These are phyloP conservation scores for Saccharomycopsis selenospora DNA, from an alignment of 805 yeast species.

Conservation along the genomic window DNA sequence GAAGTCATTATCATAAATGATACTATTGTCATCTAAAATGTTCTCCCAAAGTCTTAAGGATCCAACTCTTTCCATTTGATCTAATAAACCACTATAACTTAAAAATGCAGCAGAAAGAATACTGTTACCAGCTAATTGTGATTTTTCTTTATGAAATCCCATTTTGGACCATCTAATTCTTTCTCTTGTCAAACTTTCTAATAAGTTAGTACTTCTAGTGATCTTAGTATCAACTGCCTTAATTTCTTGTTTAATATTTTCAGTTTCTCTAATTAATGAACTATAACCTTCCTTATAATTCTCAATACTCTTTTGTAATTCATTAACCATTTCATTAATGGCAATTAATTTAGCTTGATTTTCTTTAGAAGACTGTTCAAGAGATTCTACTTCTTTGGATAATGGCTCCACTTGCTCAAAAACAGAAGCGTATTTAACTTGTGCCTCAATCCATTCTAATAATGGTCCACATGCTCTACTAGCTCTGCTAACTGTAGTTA, in stretches of 20 bases:
- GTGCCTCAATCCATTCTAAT: constrained; percentile 84
- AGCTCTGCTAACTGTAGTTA: constrained; percentile 74
- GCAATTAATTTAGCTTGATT: constrained; percentile 67
- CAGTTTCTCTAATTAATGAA: constrained; percentile 68
- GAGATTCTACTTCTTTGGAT: constrained; percentile 48
- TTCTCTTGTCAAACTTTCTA: constrained; percentile 61
- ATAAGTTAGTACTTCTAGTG: constrained; percentile 49
- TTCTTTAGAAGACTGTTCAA: constrained; percentile 54
- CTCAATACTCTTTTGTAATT: constrained; percentile 63
- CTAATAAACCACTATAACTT: constrained; percentile 53
- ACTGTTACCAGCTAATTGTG: constrained; percentile 54
- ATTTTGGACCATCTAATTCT: constrained; percentile 62
- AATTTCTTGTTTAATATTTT: constrained; percentile 68
- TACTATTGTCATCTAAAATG: constrained; percentile 30
- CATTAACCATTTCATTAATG: constrained; percentile 72
- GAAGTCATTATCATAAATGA: constrained; percentile 35
- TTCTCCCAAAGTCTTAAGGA: constrained; percentile 33
- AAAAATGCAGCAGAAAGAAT: constrained; percentile 55
- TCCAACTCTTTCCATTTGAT: constrained; percentile 39
- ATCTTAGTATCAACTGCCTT: constrained; percentile 51
- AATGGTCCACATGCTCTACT: constrained; percentile 95
- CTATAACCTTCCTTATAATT: constrained; percentile 63
- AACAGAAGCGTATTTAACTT: constrained; percentile 66
- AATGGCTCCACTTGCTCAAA: constrained; percentile 70
- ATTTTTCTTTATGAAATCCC: constrained; percentile 40